These are phyloP conservation scores for Ceratobasidium sp. DNA, from an alignment of 1,284 basidiomycete genomes.

Conservation along the genomic window DNA sequence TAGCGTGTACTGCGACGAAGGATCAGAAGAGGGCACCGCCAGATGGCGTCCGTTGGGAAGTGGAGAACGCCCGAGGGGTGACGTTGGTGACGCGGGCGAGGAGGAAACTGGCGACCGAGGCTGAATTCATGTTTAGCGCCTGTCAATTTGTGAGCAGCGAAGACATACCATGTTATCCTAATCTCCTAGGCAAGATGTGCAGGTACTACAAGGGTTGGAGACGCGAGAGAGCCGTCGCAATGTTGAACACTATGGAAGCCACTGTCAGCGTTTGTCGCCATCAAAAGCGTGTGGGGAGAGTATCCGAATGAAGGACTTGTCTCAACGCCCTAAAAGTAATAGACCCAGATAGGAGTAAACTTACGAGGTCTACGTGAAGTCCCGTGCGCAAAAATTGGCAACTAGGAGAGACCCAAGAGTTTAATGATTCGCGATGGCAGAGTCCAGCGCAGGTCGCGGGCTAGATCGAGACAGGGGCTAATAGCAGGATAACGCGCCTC, in stretches of 20 bases:
- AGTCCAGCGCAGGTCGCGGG: constrained; percentile 25
- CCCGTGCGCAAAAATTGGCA: constrained; percentile 15
- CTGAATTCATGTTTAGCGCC: constrained; percentile 4
- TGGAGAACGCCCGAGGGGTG: constrained; percentile 28
- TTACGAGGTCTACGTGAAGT: not conserved
- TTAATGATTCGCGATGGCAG: not conserved
- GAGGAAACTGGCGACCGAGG: constrained; percentile 32
- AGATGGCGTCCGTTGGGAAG: constrained; percentile 13
- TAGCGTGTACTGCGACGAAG: constrained; percentile 90
- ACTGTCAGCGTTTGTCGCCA: constrained; percentile 1
- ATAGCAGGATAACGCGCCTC: not conserved
- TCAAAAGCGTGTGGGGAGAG: constrained; percentile 37
- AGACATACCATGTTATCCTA: constrained; percentile 25
- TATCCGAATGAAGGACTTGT: constrained; percentile 30
- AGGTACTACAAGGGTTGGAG: constrained; percentile 5
- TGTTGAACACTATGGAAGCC: constrained; percentile 19
- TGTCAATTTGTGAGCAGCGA: not conserved
- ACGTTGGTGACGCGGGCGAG: constrained; percentile 19
- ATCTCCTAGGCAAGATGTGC: not conserved
- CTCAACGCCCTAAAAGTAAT: constrained; percentile 19
- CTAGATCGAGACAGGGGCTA: constrained; percentile 43
- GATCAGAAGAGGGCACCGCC: constrained; percentile 62
- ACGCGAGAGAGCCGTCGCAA: not conserved
- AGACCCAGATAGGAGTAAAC: constrained; percentile 3
- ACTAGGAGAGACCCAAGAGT: not conserved